Percentiles rank a stretch among this genome's conserved stretches.
Evolutionary conservation across 768 basidiomycete genomes (phyloP).

Genomic region (Macrocybe gigantea): DNA sequence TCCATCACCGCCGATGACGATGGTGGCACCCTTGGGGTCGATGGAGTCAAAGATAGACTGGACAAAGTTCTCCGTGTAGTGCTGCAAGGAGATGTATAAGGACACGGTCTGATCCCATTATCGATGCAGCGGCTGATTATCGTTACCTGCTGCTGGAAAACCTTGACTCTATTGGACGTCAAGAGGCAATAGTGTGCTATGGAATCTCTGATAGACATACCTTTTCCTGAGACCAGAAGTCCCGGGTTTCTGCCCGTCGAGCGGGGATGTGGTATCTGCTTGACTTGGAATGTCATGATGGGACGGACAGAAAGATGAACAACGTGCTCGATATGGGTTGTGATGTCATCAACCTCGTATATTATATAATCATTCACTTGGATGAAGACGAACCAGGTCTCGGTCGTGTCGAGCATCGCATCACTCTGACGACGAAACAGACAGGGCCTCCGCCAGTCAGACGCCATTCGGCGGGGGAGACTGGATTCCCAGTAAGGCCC

Average conservation of each 20-base stretch:
- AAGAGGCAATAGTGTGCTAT: slow-evolving; percentile 13
- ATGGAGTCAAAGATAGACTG: slow-evolving; percentile 93
- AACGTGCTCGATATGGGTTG: not conserved
- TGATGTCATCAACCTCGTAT: slow-evolving; percentile 9
- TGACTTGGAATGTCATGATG: slow-evolving; percentile 43
- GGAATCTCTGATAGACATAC: slow-evolving; percentile 32
- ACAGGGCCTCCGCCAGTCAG: too few relatives aligned
- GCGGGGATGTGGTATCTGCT: slow-evolving; percentile 82
- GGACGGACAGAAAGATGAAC: not conserved
- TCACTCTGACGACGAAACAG: too few relatives aligned
- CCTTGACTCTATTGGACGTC: slow-evolving; percentile 68
- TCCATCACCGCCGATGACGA: slow-evolving; percentile 97
- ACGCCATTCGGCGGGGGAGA: too few relatives aligned
- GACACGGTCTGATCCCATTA: not conserved
- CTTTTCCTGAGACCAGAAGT: slow-evolving; percentile 97
- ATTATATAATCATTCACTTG: too few relatives aligned
- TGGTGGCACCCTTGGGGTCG: slow-evolving; percentile 68
- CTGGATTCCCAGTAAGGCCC: too few relatives aligned
- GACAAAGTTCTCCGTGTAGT: slow-evolving; percentile 99
- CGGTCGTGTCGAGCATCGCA: too few relatives aligned
- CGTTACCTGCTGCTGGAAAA: slow-evolving; percentile 92
- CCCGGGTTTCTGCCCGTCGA: slow-evolving; percentile 93
- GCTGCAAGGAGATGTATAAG: slow-evolving; percentile 33
- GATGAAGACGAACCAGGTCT: too few relatives aligned
- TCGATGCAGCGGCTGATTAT: slow-evolving; percentile 11